Base-by-base conservation (phyloP, 208 protist genomes). In the Leishmania aethiopica region DNA sequence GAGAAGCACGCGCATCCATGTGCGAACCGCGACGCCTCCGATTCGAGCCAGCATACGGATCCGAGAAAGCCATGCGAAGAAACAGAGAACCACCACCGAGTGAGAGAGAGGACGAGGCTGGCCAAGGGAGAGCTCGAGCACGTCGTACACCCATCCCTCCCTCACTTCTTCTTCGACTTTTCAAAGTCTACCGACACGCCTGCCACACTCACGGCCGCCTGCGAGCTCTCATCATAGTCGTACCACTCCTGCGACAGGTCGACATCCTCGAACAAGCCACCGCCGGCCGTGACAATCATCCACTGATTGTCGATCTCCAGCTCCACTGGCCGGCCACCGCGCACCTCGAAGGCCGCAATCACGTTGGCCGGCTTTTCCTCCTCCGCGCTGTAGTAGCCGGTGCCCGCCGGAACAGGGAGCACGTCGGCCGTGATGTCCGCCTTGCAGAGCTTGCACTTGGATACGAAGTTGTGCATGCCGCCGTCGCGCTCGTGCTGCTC, bases 181-280 rank as follows among this genome's bases (percentile, higher is more conserved):
- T 83, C 72, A 51, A 96, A 91, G 32, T 42, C 67, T 28, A 91
- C 77, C 8, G 82, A 77, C 22, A 88, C 87, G 40, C 87, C 88
- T 25, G 80, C 78, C 37, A 96, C 60, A 32, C 72, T 85, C 72
- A 95, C 75, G 0, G 88, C 22, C 37, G n/a, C 70, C 45, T 80
- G 77, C 17, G 82, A 75, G 15, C 49, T 75, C 80, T 94, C 91
- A 77, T 95, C 93, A 82, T 94, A 96, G 35, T 95, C 93, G 79
- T 86, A 89, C 92, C 91, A 96, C 73, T 95, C 91, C 22, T 78
- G 75, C 45, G 85, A 90, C 35, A 96, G 78, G 78, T 96, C 92
- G 3, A 87, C 91, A 37, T 88, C 84, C 60, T 86, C 82, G 76
- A 96, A 94, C 37, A 15, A 74, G 1, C 60, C 85, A 32, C 85